Conservation (phyloP, 495 filamentous ascomycete genomes). For the Niebla homalea region DNA sequence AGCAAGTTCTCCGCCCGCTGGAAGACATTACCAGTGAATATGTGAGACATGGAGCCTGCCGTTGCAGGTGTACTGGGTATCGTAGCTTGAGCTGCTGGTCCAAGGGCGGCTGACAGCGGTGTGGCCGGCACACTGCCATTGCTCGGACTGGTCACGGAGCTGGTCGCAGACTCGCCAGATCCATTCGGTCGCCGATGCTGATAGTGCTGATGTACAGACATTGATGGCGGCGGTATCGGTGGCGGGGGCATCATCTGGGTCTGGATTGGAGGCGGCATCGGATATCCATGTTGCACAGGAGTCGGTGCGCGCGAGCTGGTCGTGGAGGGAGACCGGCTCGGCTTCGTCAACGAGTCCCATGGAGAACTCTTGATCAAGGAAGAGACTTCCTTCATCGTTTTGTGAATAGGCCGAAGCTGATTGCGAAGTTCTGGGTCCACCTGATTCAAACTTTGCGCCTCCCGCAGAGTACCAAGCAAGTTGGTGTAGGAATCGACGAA, state of each 20-base stretch:
- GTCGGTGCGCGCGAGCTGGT: background rate
- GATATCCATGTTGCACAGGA: background rate
- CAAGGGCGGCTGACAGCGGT: slow-evolving; percentile 73
- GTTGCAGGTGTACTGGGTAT: slow-evolving; percentile 67
- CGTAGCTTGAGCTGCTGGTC: slow-evolving; percentile 78
- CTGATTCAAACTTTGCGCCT: slow-evolving; percentile 47
- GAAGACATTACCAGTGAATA: slow-evolving; percentile 59
- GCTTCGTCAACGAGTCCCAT: slow-evolving; percentile 47
- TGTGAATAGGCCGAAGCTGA: slow-evolving; percentile 63
- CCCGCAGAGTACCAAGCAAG: slow-evolving; percentile 56
- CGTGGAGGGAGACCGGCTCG: slow-evolving; percentile 9
- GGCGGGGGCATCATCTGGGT: background rate
- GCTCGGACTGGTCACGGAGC: slow-evolving; percentile 20
- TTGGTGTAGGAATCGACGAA: slow-evolving; percentile 69
- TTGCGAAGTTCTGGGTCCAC: slow-evolving; percentile 54
- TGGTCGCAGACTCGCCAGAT: slow-evolving; percentile 23
- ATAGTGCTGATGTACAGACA: slow-evolving; percentile 5
- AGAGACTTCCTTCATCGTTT: slow-evolving; percentile 59
- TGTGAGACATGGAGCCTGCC: slow-evolving; percentile 48
- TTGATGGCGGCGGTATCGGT: slow-evolving; percentile 1
- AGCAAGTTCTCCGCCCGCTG: slow-evolving; percentile 60
- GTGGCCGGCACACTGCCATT: slow-evolving; percentile 40
- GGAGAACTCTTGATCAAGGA: slow-evolving; percentile 62
- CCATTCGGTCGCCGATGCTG: slow-evolving; percentile 7
- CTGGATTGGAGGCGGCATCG: background rate